phyloP scores from a whole-genome alignment of 495 filamentous ascomycete species.

The Podospora sp. region DNA sequence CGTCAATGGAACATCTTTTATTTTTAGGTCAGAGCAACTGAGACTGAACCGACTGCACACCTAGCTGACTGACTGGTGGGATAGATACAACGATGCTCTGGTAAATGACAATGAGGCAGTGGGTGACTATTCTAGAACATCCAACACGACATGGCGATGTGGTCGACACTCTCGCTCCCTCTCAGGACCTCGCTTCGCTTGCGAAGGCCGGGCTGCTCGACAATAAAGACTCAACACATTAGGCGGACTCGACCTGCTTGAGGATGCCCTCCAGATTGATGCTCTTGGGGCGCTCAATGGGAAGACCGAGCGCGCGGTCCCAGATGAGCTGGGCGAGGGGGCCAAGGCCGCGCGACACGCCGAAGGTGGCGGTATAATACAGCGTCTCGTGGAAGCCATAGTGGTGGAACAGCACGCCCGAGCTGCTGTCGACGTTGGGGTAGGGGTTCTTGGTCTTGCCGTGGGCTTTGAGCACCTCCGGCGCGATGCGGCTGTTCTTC shows the following conservation, averaged over 20 bases:
- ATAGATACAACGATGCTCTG: neutral
- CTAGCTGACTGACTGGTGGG: neutral
- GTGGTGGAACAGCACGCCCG: slow-evolving; percentile 93
- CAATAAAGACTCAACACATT: neutral
- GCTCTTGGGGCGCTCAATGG: slow-evolving; percentile 98
- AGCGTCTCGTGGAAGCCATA: slow-evolving; percentile 95
- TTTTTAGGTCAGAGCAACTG: neutral
- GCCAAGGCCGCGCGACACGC: slow-evolving; percentile 87
- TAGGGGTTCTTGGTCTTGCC: slow-evolving; percentile 99
- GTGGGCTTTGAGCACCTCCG: slow-evolving; percentile 84
- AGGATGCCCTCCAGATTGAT: slow-evolving; percentile 86
- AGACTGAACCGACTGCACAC: neutral
- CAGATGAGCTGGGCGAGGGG: slow-evolving; percentile 93
- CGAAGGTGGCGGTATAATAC: slow-evolving; percentile 97
- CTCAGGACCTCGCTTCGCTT: neutral
- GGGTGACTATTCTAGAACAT: neutral
- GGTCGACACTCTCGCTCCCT: neutral
- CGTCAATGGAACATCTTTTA: neutral
- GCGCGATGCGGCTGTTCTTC: slow-evolving; percentile 76
- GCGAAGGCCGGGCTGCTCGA: neutral
- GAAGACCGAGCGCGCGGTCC: slow-evolving; percentile 90
- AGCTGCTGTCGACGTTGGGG: slow-evolving; percentile 91
- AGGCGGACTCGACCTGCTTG: slow-evolving; percentile 51
- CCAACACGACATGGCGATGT: neutral
- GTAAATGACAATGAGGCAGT: neutral